phyloP scores from a whole-genome alignment of 2,329 filamentous ascomycete species.

The Colletotrichum sp. region DNA sequence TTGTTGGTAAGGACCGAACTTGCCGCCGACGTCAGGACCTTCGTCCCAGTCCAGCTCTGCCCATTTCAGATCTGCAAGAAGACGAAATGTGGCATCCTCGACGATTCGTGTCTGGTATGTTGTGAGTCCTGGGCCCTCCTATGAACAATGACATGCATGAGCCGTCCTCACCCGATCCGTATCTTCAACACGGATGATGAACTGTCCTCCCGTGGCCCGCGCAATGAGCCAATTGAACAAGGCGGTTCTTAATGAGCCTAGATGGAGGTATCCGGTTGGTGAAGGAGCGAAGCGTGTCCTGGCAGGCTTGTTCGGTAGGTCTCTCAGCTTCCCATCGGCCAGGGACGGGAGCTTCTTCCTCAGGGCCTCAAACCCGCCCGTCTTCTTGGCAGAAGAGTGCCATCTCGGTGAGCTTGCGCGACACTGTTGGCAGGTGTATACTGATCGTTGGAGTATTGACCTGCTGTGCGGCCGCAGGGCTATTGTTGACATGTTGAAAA shows the following conservation, averaged over 20 bases:
- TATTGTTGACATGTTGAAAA: conserved; percentile 12
- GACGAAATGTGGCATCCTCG: conserved; percentile 74
- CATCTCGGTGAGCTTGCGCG: not conserved
- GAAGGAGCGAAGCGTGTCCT: conserved; percentile 87
- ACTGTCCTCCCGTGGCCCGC: conserved; percentile 85
- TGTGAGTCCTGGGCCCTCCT: not conserved
- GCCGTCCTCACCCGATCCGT: conserved; percentile 77
- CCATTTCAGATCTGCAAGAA: conserved; percentile 86
- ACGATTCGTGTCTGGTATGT: conserved; percentile 76
- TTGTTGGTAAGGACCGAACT: conserved; percentile 86
- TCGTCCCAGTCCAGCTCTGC: conserved; percentile 93
- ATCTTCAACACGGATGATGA: conserved; percentile 90
- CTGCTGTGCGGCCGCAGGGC: conserved; percentile 1
- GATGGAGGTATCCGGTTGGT: conserved; percentile 90
- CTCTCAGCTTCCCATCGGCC: conserved; percentile 7
- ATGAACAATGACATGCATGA: not conserved
- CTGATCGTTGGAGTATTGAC: not conserved
- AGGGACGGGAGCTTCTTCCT: conserved; percentile 22
- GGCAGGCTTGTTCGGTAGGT: conserved; percentile 57
- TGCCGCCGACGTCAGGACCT: conserved; percentile 84
- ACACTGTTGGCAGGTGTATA: not conserved
- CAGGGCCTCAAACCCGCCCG: conserved; percentile 17
- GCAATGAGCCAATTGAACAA: conserved; percentile 97
- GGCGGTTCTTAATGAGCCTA: conserved; percentile 90
- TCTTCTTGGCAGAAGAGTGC: conserved; percentile 15